A percentile compares a stretch with the other conserved stretches of the same genome.
Conservation (phyloP, 345 rosid genomes). For the Citrus maxima region DNA sequence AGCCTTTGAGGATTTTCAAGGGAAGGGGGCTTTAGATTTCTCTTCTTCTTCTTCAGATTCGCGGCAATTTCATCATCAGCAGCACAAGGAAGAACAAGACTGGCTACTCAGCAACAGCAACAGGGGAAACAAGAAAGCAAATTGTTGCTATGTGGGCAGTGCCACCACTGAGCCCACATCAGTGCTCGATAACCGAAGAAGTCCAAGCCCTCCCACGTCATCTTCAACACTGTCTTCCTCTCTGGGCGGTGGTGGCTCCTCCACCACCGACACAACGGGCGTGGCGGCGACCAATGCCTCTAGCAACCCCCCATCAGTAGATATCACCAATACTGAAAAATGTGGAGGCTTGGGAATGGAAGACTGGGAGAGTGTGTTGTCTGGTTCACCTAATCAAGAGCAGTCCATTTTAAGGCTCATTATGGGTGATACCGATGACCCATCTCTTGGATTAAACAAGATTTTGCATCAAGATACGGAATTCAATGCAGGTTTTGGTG, state of each 20-base stretch:
- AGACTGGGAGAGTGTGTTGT: conserved; percentile 63
- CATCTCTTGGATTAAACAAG: conserved; percentile 56
- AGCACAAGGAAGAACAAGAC: conserved; percentile 12
- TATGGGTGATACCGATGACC: conserved; percentile 70
- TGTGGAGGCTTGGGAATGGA: conserved; percentile 56
- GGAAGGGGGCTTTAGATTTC: conserved; percentile 60
- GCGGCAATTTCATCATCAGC: conserved; percentile 3
- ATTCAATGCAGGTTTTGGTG: conserved; percentile 52
- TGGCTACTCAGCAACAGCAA: conserved; percentile 23
- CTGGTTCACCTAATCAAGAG: conserved; percentile 62
- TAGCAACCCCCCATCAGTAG: conserved; percentile 27
- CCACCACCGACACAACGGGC: conserved; percentile 40
- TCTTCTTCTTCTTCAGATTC: conserved; percentile 30
- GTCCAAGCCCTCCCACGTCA: conserved; percentile 58
- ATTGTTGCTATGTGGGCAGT: conserved; percentile 24
- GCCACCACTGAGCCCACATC: conserved; percentile 49
- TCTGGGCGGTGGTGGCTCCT: conserved; percentile 45
- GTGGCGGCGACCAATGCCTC: conserved; percentile 31
- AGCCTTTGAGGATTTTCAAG: conserved; percentile 75
- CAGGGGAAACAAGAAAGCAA: neutral
- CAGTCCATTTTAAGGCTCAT: conserved; percentile 62
- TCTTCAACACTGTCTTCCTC: conserved; percentile 83
- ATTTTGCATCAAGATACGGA: conserved; percentile 48
- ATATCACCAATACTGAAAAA: conserved; percentile 35
- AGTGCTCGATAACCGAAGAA: conserved; percentile 51